Evolutionary conservation across 164 flowering plant species (phyloP), one percentile per base, ranked within the genome.

Genomic region (Nelumbo lutea): DNA sequence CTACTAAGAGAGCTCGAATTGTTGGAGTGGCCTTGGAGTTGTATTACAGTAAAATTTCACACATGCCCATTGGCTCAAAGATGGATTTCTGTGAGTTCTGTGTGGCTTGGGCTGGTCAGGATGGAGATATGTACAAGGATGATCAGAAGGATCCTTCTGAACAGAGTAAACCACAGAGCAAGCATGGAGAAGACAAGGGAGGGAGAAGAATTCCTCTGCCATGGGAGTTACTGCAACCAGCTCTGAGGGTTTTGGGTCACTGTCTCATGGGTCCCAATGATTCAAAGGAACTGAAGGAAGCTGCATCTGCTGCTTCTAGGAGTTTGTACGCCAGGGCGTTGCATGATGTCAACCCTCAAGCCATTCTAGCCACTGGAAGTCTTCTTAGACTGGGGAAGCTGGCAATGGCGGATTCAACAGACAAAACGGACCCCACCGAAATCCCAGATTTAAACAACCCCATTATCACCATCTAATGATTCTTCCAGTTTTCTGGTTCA

Each of bases 141-240:
- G 61, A 13, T 40, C 68, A 61, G 27, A 67, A 15, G 27, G 14
- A n/a, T 44, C 39, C 50, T 27, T n/a, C 45, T 42, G 55, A 13
- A 47, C 44, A 5, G 45, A 59, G 74, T 15, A 51, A 48, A 27
- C 27, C 43, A 67, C 43, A 15, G 66, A 42, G 58, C 66, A 46
- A 5, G 44, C 3, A 50, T 44, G 3, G n/a, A 44, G 39, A 60
- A 43, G 55, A 40, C 6, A 63, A 48, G 62, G 58, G 10, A 5
- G 73, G 63, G 48, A 83, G 88, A 65, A 81, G 90, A 77, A 85
- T 94, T 73, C 80, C 78, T 4, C 65, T 94, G 57, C 90, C 93
- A 14, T 94, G 98, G 98, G 97, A 94, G 73, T 79, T 94, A 42
- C 59, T 91, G 75, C 94, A 88, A 69, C 98, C 97, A 2, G 65